These are phyloP conservation scores for Paxillus involutus DNA, from an alignment of 768 basidiomycete species.

Conservation along the genomic window DNA sequence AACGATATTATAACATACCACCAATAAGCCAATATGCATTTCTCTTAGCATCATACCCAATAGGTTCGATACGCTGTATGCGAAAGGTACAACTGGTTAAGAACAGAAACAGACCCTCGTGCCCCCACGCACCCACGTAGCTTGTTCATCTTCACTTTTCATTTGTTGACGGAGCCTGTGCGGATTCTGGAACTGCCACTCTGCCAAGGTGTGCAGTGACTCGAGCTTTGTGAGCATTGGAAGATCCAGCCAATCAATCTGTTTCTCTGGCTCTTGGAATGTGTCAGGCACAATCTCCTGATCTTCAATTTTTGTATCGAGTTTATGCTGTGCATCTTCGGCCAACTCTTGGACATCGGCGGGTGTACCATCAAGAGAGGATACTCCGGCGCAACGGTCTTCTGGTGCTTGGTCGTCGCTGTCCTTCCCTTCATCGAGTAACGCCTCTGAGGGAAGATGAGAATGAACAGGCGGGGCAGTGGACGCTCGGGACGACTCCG, in stretches of 20 bases:
- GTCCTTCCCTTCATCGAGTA: slow-evolving; percentile 3
- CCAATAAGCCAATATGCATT: slow-evolving; percentile 90
- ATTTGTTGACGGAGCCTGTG: slow-evolving; percentile 66
- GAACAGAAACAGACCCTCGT: neutral
- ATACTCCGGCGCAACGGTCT: neutral
- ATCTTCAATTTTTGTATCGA: slow-evolving; percentile 21
- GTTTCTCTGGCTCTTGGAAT: slow-evolving; percentile 34
- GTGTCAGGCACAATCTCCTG: slow-evolving; percentile 16
- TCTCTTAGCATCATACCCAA: slow-evolving; percentile 76
- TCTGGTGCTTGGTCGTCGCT: slow-evolving; percentile 16
- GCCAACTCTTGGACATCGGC: neutral
- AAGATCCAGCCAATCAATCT: slow-evolving; percentile 69
- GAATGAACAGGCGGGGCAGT: slow-evolving; percentile 18
- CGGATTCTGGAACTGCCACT: slow-evolving; percentile 89
- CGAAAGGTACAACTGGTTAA: neutral
- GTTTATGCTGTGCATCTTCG: slow-evolving; percentile 1
- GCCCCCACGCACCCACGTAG: slow-evolving; percentile 64
- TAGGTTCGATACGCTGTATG: slow-evolving; percentile 75
- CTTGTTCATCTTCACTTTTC: slow-evolving; percentile 77
- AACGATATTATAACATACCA: slow-evolving; percentile 37
- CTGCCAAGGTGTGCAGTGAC: slow-evolving; percentile 66
- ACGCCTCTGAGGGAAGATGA: slow-evolving; percentile 6
- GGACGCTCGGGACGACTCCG: slow-evolving; percentile 32
- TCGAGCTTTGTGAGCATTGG: slow-evolving; percentile 73
- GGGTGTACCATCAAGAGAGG: slow-evolving; percentile 5